phyloP scores from a whole-genome alignment of 1,284 basidiomycete species.

The Lentinus polychrous region DNA sequence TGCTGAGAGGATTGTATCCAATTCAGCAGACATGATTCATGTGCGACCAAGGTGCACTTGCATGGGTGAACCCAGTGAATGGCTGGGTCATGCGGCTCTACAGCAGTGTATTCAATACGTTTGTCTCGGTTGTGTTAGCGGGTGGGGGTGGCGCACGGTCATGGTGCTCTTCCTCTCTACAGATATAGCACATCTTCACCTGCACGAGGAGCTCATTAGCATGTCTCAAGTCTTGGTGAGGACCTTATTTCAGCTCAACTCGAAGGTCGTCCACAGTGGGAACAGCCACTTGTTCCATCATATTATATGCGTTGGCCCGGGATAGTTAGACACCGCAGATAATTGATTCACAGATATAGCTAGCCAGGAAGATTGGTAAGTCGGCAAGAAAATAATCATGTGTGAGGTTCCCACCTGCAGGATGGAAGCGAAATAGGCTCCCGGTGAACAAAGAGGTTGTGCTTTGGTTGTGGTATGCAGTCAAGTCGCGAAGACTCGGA shows the following conservation, averaged over 20 bases:
- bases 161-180: slow-evolving; percentile 61
- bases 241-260: slow-evolving; percentile 18
- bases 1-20: slow-evolving; percentile 69
- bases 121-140: slow-evolving; percentile 2
- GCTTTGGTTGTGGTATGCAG: neutral
- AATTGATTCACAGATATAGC: too few species aligned
- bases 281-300: slow-evolving; percentile 10
- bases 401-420: too few species aligned
- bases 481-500: too few species aligned
- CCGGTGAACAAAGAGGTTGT: neutral
- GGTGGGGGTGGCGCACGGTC: slow-evolving; percentile 35
- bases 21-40: slow-evolving; percentile 67
- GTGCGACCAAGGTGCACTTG: slow-evolving; percentile 70
- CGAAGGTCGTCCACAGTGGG: slow-evolving; percentile 37
- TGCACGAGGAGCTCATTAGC: slow-evolving; percentile 20
- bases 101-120: neutral
- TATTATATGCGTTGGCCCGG: neutral
- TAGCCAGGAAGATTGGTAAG: too few species aligned
- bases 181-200: slow-evolving; percentile 75
- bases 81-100: slow-evolving; percentile 39
- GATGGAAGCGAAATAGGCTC: too few species aligned
- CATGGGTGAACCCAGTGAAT: slow-evolving; percentile 72
- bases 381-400: too few species aligned
- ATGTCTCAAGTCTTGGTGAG: neutral
- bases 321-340: too few species aligned